Base-by-base conservation (phyloP, 208 protist genomes). In the Trypanosoma vivax region DNA sequence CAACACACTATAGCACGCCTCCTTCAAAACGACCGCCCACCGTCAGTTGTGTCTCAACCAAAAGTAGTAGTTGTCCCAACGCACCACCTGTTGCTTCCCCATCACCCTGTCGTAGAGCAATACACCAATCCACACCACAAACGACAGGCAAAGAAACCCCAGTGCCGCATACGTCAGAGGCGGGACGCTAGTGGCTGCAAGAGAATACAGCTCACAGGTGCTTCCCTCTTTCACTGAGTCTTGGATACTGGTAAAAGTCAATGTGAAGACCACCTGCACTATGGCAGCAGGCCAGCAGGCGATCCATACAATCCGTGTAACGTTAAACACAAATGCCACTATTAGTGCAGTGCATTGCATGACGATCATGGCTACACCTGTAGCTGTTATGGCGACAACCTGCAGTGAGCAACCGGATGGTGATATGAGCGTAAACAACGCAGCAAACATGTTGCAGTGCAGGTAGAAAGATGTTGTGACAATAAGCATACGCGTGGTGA, bases 51-150 rank as follows among this genome's bases (percentile, higher is more conserved):
- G 0, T 50, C 60, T 67, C 13, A 33, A 39, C 31, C 64, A 53
- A 7, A 82, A 31, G 51, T 72, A 83, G 47, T 72, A 66, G 38
- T 80, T 67, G 13, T 81, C 62, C 55, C 54, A 51, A 19, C 47
- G 43, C 50, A 72, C 63, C 7, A 39, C 43, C n/a, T 75, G 57
- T 7, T 51, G 71, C 9, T 38, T 50, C 7, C 75, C 66, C 16
- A 51, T 61, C 24, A 82, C 28, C 10, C 49, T 5, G 42, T 71
- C 60, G 28, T 70, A 57, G 1, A 83, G 13, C 0, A 71, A 28
- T 19, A 87, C 50, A 14, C 18, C 50, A 5, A 67, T 11, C 53
- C 79, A 86, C 0, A 48, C 11, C 11, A 85, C 13, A 29, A 87
- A 53, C 16, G 60, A 51, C 1, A 79, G 2, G 31, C 70, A 82